phyloP scores from a whole-genome alignment of 495 filamentous ascomycete species.

The Mytilinidion resinicola region DNA sequence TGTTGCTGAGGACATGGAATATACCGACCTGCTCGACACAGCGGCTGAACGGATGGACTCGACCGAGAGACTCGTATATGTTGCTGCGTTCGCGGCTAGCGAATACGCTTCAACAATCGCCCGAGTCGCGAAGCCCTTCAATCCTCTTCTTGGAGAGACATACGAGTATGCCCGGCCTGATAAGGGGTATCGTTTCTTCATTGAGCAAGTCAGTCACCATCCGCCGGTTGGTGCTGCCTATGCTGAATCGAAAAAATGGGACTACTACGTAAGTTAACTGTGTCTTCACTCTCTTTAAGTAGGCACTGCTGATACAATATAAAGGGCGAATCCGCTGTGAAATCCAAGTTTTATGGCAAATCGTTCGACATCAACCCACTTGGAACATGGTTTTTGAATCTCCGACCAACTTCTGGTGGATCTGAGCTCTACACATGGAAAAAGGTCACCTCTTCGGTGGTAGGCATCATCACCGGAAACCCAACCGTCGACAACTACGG shows the following conservation, averaged over 20 bases:
- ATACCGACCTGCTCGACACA: constrained; percentile 84
- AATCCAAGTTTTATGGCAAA: constrained; percentile 95
- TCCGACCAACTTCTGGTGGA: constrained; percentile 69
- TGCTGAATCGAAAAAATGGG: constrained; percentile 91
- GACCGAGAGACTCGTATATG: constrained; percentile 90
- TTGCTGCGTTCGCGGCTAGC: constrained; percentile 88
- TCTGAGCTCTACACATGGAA: constrained; percentile 98
- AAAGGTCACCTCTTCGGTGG: constrained; percentile 95
- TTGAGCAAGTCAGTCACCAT: constrained; percentile 98
- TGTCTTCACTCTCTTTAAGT: no score
- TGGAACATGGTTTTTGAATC: constrained; percentile 91
- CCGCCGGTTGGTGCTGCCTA: constrained; percentile 91
- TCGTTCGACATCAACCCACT: constrained; percentile 95
- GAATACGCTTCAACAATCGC: constrained; percentile 96
- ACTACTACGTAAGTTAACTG: constrained; percentile 65
- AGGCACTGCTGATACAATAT: constrained; percentile 11
- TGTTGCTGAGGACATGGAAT: constrained; percentile 96
- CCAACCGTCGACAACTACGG: constrained; percentile 98
- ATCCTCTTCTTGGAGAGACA: constrained; percentile 90
- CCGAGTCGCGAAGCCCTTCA: constrained; percentile 96
- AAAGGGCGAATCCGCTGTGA: constrained; percentile 86
- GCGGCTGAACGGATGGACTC: constrained; percentile 82
- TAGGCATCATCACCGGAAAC: constrained; percentile 95
- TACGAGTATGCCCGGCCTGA: constrained; percentile 95
- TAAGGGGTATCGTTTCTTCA: constrained; percentile 95